A percentile compares a stretch with the other conserved stretches of the same genome.
phyloP scores from a whole-genome alignment of 75 land plant genomes.

The Selaginella tamariscina region DNA sequence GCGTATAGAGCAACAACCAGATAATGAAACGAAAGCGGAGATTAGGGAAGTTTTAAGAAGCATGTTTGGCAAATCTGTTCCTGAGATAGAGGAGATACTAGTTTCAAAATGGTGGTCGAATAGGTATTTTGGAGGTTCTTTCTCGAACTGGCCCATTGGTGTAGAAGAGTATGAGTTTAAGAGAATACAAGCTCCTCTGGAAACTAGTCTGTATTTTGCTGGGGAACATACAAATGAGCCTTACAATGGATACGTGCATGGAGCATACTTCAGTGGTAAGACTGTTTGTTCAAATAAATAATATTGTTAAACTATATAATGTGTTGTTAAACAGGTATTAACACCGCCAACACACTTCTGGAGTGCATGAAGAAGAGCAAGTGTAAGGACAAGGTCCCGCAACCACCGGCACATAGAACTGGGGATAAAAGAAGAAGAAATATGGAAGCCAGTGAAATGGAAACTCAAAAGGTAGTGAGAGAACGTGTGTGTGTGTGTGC shows the following conservation, averaged over 20 bases:
- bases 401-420: too few relatives aligned
- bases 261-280: not conserved
- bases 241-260: not conserved
- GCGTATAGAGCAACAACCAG: conserved; percentile 48
- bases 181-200: too few relatives aligned
- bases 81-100: conserved; percentile 36
- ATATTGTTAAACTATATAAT: too few relatives aligned
- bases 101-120: conserved; percentile 50
- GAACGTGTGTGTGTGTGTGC: too few relatives aligned
- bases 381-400: too few relatives aligned
- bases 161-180: too few relatives aligned
- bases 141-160: too few relatives aligned
- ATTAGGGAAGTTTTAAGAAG: conserved; percentile 38
- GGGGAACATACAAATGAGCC: not conserved
- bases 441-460: too few relatives aligned
- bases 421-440: too few relatives aligned
- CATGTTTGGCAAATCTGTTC: conserved; percentile 48
- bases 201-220: not conserved
- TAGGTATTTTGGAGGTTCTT: conserved; percentile 36
- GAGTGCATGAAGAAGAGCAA: too few relatives aligned
- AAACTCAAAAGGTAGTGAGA: too few relatives aligned
- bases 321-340: conserved; percentile 2
- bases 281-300: too few relatives aligned
- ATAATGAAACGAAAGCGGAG: conserved; percentile 36
- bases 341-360: not conserved